Percentiles rank a stretch among this genome's conserved stretches.
These are phyloP conservation scores for Beta lomatogona DNA, from an alignment of 179 eudicot species.

Conservation along the genomic window DNA sequence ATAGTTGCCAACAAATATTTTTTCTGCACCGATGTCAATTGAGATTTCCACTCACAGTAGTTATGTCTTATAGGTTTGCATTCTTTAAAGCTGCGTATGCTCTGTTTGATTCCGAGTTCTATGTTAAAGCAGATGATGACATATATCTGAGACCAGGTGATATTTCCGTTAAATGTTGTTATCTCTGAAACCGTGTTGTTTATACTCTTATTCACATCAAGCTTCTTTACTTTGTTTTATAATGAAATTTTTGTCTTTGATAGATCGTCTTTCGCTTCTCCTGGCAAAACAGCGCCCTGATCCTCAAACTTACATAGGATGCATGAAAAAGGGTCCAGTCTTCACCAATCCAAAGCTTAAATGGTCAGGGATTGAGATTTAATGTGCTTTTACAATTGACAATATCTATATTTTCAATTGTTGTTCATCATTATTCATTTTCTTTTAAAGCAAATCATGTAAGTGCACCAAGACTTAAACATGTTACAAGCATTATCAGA, in stretches of 20 bases:
- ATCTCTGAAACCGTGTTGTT: neutral
- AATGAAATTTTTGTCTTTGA: conserved; percentile 26
- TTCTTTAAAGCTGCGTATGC: conserved; percentile 93
- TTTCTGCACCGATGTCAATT: conserved; percentile 8
- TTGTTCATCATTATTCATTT: neutral
- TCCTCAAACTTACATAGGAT: conserved; percentile 92
- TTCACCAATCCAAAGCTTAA: conserved; percentile 84
- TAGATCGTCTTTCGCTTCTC: conserved; percentile 90
- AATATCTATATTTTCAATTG: neutral
- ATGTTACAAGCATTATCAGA: neutral
- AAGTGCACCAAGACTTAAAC: neutral
- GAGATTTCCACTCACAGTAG: conserved; percentile 22
- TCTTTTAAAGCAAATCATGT: neutral
- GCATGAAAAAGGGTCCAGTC: conserved; percentile 98
- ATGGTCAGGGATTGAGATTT: conserved; percentile 56
- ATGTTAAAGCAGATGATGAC: conserved; percentile 95
- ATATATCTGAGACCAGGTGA: conserved; percentile 88
- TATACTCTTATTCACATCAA: neutral
- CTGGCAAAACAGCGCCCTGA: conserved; percentile 87
- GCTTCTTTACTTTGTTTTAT: conserved; percentile 7
- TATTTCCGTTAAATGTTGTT: conserved; percentile 5
- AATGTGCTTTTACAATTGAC: conserved; percentile 1
- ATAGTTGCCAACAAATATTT: conserved; percentile 12
- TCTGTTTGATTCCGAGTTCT: conserved; percentile 79
- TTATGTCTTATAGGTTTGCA: conserved; percentile 60